A percentile compares a stretch with the other conserved stretches of the same genome.
These are phyloP conservation scores for Aspergillus saccharolyticus DNA, from an alignment of 495 filamentous ascomycete genomes.

Conservation along the genomic window DNA sequence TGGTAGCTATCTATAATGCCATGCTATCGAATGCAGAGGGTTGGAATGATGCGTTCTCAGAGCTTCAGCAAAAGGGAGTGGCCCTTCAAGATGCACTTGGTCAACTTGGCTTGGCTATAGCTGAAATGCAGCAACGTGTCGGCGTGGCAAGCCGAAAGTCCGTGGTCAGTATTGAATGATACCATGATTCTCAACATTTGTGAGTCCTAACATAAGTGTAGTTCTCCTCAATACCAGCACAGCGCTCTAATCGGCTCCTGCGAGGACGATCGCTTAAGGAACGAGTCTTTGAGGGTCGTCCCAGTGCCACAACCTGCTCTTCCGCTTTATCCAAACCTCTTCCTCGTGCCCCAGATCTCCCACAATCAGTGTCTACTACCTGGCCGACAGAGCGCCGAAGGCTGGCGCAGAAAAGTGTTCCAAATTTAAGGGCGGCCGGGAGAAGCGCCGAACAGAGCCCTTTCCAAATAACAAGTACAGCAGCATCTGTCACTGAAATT, in stretches of 20 bases:
- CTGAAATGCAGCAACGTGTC: slow-evolving; percentile 73
- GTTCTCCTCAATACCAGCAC: slow-evolving; percentile 23
- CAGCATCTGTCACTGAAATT: slow-evolving; percentile 11
- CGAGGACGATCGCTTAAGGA: slow-evolving; percentile 22
- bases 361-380: slow-evolving; percentile 9
- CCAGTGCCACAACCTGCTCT: slow-evolving; percentile 4
- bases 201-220: slow-evolving; percentile 12
- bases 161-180: slow-evolving; percentile 28
- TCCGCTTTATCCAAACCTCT: slow-evolving; percentile 29
- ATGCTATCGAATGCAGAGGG: slow-evolving; percentile 84
- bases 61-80: slow-evolving; percentile 60
- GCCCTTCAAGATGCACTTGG: slow-evolving; percentile 55
- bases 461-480: neutral
- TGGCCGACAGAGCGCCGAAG: slow-evolving; percentile 11
- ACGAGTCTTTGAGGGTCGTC: slow-evolving; percentile 21
- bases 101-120: slow-evolving; percentile 61
- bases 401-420: slow-evolving; percentile 19
- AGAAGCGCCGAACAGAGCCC: neutral
- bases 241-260: slow-evolving; percentile 4
- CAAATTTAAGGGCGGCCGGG: slow-evolving; percentile 13
- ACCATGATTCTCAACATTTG: neutral
- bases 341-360: slow-evolving; percentile 27
- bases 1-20: slow-evolving; percentile 61
- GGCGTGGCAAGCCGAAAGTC: slow-evolving; percentile 66
- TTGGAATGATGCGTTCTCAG: slow-evolving; percentile 72